These are phyloP conservation scores for Mikania micrantha DNA, from an alignment of 129 eudicot genomes.

Conservation along the genomic window DNA sequence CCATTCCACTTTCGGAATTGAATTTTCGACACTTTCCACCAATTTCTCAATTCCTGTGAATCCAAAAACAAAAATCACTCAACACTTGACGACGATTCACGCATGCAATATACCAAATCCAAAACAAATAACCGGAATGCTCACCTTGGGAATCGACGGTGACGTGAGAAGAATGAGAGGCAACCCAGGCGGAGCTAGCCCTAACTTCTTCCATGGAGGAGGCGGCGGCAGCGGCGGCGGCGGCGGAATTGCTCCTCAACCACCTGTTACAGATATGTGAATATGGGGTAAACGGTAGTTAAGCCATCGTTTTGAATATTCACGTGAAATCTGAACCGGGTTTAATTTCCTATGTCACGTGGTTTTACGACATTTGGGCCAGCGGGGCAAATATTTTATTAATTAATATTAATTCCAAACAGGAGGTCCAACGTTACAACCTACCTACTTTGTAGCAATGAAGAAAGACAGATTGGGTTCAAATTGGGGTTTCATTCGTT, in stretches of 20 bases:
- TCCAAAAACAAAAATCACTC: background rate
- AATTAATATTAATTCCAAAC: too few relatives aligned
- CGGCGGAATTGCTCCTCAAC: background rate
- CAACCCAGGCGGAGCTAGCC: conserved; percentile 76
- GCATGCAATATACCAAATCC: background rate
- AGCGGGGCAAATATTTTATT: too few relatives aligned
- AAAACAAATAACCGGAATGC: background rate
- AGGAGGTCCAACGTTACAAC: too few relatives aligned
- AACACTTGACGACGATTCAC: background rate
- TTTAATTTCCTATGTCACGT: too few relatives aligned
- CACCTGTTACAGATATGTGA: background rate
- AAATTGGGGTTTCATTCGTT: too few relatives aligned
- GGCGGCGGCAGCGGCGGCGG: conserved; percentile 4
- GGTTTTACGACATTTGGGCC: too few relatives aligned
- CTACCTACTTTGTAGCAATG: too few relatives aligned
- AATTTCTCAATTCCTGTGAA: conserved; percentile 70
- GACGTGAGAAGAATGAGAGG: conserved; percentile 78
- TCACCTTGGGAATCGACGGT: conserved; percentile 61
- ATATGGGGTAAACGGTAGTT: conserved; percentile 16
- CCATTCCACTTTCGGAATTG: conserved; percentile 94
- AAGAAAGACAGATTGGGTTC: too few relatives aligned
- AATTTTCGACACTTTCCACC: conserved; percentile 63
- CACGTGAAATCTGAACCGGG: too few relatives aligned
- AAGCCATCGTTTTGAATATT: too few relatives aligned
- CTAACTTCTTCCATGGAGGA: conserved; percentile 76